phyloP scores from a whole-genome alignment of 164 flowering plant genomes.

The Annona squamosa region DNA sequence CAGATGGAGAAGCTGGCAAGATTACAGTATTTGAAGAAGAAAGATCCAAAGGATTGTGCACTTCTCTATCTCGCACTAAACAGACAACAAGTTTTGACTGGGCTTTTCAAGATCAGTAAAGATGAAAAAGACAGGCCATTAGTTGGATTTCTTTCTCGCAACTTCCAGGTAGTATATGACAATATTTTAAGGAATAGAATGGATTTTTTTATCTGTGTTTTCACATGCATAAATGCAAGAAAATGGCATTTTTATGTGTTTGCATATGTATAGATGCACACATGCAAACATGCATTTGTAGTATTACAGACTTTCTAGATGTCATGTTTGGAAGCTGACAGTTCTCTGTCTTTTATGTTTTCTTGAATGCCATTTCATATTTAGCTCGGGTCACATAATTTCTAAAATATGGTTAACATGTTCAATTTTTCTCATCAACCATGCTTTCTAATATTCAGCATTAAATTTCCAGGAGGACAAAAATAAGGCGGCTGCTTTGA shows the following conservation, averaged over 20 bases:
- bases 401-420: too few species aligned
- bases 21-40: slow-evolving; percentile 68
- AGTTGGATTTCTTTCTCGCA: slow-evolving; percentile 89
- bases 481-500: slow-evolving; percentile 90
- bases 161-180: slow-evolving; percentile 66
- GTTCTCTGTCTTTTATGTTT: too few species aligned
- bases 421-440: not conserved
- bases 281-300: too few species aligned
- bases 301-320: too few species aligned
- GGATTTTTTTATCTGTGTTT: too few species aligned
- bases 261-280: not conserved
- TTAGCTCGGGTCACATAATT: too few species aligned
- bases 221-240: too few species aligned
- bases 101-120: slow-evolving; percentile 87
- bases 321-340: too few species aligned
- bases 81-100: slow-evolving; percentile 90
- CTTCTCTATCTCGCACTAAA: slow-evolving; percentile 82
- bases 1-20: slow-evolving; percentile 99
- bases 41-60: slow-evolving; percentile 90
- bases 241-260: too few species aligned
- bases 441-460: slow-evolving; percentile 4
- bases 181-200: not conserved
- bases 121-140: slow-evolving; percentile 95
- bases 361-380: too few species aligned
- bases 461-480: slow-evolving; percentile 62